These are phyloP conservation scores for Saturnispora sekii DNA, from an alignment of 805 yeast genomes.

Conservation along the genomic window DNA sequence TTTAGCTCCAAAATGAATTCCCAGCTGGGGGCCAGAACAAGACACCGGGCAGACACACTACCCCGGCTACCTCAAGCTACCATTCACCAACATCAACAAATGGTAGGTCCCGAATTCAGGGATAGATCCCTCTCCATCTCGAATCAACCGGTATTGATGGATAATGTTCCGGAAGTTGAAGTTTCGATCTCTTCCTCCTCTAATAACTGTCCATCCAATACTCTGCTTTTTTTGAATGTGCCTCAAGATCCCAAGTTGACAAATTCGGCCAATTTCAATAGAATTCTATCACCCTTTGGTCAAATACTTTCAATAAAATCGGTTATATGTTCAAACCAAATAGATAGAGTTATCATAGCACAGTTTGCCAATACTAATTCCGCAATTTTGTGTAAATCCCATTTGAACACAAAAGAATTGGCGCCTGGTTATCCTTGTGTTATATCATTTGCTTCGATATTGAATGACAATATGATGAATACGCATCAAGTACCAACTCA, in stretches of 20 bases:
- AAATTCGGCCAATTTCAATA: conserved; percentile 45
- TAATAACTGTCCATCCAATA: conserved; percentile 69
- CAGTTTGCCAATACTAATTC: conserved; percentile 64
- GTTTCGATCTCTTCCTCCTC: conserved; percentile 61
- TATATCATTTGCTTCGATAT: conserved; percentile 77
- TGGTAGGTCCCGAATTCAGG: conserved; percentile 5
- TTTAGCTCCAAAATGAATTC: conserved; percentile 1
- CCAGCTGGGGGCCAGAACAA: conserved; percentile 32
- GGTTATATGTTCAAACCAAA: conserved; percentile 31
- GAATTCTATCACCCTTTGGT: conserved; percentile 54
- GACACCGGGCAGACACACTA: conserved; percentile 73
- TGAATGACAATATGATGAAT: conserved; percentile 7
- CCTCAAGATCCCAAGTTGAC: conserved; percentile 36
- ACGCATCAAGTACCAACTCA: background rate
- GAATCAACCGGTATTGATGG: conserved; percentile 28
- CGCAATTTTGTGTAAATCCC: conserved; percentile 72
- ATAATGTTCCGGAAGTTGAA: conserved; percentile 50
- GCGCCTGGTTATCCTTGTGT: conserved; percentile 67
- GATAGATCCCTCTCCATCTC: background rate
- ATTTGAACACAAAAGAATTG: conserved; percentile 73
- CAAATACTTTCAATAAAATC: conserved; percentile 50
- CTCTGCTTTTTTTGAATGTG: conserved; percentile 69
- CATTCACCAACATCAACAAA: conserved; percentile 8
- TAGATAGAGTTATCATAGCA: conserved; percentile 43
- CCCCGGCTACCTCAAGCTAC: conserved; percentile 34